Evolutionary conservation across 2,329 filamentous ascomycete genomes (phyloP), one percentile per base, ranked within the genome.

Genomic region (Aspergillus carbonarius): DNA sequence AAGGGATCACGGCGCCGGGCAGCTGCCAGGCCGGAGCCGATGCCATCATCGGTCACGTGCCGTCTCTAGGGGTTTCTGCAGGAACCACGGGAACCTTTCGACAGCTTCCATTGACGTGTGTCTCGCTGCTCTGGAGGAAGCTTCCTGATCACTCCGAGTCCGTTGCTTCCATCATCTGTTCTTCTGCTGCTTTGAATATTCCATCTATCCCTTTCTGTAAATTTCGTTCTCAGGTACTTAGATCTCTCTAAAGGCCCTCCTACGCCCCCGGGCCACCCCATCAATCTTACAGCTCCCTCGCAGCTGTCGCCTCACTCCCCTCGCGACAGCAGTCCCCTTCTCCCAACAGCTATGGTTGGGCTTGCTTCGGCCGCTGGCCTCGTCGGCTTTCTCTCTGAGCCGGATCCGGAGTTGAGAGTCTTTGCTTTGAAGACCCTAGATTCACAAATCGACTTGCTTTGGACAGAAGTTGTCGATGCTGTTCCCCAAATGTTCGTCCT

Each of bases 341-440:
- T 53, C 44, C 35, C 52, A 62, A 32, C 56, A 66, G 81, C 71
- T 60, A 99, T 98, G 95, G 91, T 95, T 75, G 92, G 91, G 75
- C 85, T 98, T 75, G 91, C 93, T 72, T 97, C 93, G 68, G 95
- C 95, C 67, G 93, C 91, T 67, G 95, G 95, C 77, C 88, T 99
- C 60, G 86, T 99, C 74, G 93, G 92, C 80, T 97, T 97, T 78
- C 86, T 99, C 63, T 90, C 92, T 67, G 95, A 99, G 75, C 92
- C 96, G 69, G 95, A 98, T 79, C 86, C 90, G 58, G 92, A 96
- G 78, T 88, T 99, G 77, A 93, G 92, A 83, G 87, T 93, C 68
- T 99, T 97, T 75, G 95, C 95, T 66, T 84, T 99, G 67, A 91
- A 96, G 80, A 93, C 91, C 67, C 86, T 99, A 72, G 96, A 99